Base-by-base conservation (phyloP, 768 basidiomycete genomes). In the Boletellus sp. region DNA sequence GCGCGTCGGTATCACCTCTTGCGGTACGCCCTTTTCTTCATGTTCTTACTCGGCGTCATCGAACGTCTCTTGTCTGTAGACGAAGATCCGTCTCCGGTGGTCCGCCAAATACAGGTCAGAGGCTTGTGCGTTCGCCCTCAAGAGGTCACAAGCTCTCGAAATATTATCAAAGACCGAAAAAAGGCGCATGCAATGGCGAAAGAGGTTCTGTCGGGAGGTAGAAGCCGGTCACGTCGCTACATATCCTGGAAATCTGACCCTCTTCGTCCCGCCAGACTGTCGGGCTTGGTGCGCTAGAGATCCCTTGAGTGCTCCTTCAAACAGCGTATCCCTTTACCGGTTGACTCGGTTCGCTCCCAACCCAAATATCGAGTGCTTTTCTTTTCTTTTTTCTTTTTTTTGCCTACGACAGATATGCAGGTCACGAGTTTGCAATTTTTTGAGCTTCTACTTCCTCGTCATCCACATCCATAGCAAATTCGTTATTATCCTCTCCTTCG, bases 131-230 rank as follows among this genome's bases (percentile, higher is more conserved):
- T 64, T 77, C 13, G 63, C 71, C 15, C 59, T 72, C 39, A 78
- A 76, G 63, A 71, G 76, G 45, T 58, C 57, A 16, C 61, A 61
- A 20, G 64, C 64, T 6, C 62, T 72, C 45, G 69, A 69, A 4
- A 52, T 63, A 12, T 59, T 66, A 44, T 59, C 68, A 41, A 70
- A 64, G 23, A 63, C 66, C 22, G 71, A 72, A 42, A 74, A 70
- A 50, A 68, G 68, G 58, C 77, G 70, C 45, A 60, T 75, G 43
- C 72, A 78, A 6, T 83, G 83, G 83, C 66, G 78, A 41, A 80
- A 76, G 56, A 71, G 71, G n/a, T 76, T 78, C 23, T 85, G 84
- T 61, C 68, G 72, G 4, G 73, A 77, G 67, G 79, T 74, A 60
- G 49, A 17, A 20, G 28, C 38, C 37, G 6, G 26, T 17, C 35